Evolutionary conservation across 2,329 filamentous ascomycete species (phyloP), one percentile per base, ranked within the genome.

Genomic region (Colletotrichum acutatum): DNA sequence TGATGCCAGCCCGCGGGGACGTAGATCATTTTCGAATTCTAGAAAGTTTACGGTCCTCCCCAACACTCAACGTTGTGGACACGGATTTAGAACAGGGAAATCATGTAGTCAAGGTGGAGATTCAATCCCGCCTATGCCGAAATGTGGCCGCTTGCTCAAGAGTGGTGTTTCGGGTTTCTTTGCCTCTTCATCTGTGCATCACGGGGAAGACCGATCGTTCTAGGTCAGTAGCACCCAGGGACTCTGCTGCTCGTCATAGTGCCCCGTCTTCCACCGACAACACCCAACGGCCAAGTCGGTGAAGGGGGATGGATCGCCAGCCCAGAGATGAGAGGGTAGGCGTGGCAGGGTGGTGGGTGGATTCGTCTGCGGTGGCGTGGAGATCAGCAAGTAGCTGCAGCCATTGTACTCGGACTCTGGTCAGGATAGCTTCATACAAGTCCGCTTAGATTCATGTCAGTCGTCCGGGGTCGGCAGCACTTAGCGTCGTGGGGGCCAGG

Each of bases 391-490:
- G n/a, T 49, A 61, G 54, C 59, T 70, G 66, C 46, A 66, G 66
- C 66, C 60, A 72, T 72, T 72, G 70, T 72, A 57, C 61, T 70
- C 67, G 60, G 60, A 57, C 42, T 60, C 19, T 26, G 54, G 32
- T 42, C 30, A 30, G 54, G 59, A 28, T 19, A 65, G 34, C 54
- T 42, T 56, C 54, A 60, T 60, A 64, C 26, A 56, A 56, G 30
- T 49, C 34, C 37, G 46, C 66, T 52, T 34, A 60, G 56, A 59
- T 52, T 64, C 54, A 56, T 42, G 68, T 42, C 58, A 52, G 56
- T 70, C 28, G 60, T 42, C 61, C 61, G 30, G 60, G 66, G 37
- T 6, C 65, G 54, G 58, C 28, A 60, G 49, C 54, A 65, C 59
- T 34, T 52, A 32, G 54, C 56, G 68, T 65, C 54, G 46, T 62